phyloP scores from a whole-genome alignment of 345 rosid genomes.

The Lepidium africanum region DNA sequence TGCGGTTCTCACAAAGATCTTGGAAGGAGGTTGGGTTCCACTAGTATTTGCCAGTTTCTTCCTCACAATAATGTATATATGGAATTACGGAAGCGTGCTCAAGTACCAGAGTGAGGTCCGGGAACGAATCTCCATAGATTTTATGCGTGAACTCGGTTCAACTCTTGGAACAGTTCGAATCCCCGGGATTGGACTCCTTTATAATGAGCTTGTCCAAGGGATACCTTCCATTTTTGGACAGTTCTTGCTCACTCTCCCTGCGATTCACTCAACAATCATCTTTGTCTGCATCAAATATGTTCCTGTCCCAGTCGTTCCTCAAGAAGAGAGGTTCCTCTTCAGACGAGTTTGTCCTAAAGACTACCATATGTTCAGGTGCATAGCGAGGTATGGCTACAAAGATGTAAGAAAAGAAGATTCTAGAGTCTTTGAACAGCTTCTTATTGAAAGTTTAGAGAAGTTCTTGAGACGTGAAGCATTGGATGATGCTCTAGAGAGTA shows the following conservation, averaged over 20 bases:
- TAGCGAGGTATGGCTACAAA: slow-evolving; percentile 92
- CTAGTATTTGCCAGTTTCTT: slow-evolving; percentile 68
- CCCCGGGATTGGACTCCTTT: slow-evolving; percentile 82
- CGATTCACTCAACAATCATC: slow-evolving; percentile 79
- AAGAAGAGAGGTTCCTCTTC: slow-evolving; percentile 81
- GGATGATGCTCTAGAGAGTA: slow-evolving; percentile 70
- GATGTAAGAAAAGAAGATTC: slow-evolving; percentile 85
- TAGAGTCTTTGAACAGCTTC: slow-evolving; percentile 68
- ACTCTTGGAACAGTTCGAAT: slow-evolving; percentile 75
- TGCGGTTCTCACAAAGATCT: slow-evolving; percentile 68
- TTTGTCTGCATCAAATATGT: slow-evolving; percentile 94
- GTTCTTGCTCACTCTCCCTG: slow-evolving; percentile 79
- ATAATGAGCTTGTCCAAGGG: slow-evolving; percentile 88
- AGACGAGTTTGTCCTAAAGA: slow-evolving; percentile 87
- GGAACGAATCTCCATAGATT: slow-evolving; percentile 81
- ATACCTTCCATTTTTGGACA: slow-evolving; percentile 85
- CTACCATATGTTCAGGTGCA: slow-evolving; percentile 85
- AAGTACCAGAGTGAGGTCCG: slow-evolving; percentile 91
- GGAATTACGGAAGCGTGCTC: slow-evolving; percentile 94
- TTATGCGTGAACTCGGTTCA: slow-evolving; percentile 80
- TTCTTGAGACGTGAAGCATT: slow-evolving; percentile 71
- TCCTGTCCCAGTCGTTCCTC: slow-evolving; percentile 88
- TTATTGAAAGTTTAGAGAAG: slow-evolving; percentile 73
- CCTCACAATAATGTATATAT: slow-evolving; percentile 74
- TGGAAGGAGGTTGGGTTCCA: slow-evolving; percentile 94